phyloP scores from a whole-genome alignment of 495 filamentous ascomycete genomes.

The Alectoria sarmentosa region DNA sequence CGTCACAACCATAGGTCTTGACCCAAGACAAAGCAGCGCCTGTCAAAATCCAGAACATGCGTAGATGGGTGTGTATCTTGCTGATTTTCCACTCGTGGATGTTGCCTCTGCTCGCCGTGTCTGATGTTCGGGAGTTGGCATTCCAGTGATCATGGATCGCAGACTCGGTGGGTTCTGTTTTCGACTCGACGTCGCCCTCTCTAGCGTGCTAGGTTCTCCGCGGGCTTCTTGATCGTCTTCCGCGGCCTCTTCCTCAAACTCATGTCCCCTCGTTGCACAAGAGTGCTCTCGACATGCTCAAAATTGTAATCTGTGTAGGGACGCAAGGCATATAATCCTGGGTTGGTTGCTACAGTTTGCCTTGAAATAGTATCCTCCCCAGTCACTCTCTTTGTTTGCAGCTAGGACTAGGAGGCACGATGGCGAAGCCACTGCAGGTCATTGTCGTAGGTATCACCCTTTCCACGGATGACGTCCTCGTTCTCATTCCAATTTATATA shows the following conservation, averaged over 20 bases:
- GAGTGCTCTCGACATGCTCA: not conserved
- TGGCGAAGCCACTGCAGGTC: conserved; percentile 2
- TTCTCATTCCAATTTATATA: not conserved
- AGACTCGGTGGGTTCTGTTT: no score
- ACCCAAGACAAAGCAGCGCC: not conserved
- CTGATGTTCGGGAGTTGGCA: not conserved
- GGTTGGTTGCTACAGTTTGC: not conserved
- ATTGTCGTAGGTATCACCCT: conserved; percentile 4
- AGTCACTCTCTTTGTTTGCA: not conserved
- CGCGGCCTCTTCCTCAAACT: not conserved
- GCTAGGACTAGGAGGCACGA: not conserved
- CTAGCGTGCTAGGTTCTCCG: conserved; percentile 2
- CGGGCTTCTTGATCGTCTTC: not conserved
- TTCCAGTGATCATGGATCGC: not conserved
- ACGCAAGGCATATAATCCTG: not conserved
- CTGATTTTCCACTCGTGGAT: not conserved
- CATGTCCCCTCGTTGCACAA: not conserved
- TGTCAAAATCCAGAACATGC: not conserved
- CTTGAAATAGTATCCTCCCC: not conserved
- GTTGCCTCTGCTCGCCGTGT: not conserved
- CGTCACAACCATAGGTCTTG: not conserved
- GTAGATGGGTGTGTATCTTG: not conserved
- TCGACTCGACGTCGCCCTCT: not conserved
- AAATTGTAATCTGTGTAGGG: not conserved
- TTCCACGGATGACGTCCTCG: not conserved